Evolutionary conservation across 2,329 filamentous ascomycete genomes (phyloP), one percentile per base, ranked within the genome.

Genomic region (Arthrobotrys iridis): DNA sequence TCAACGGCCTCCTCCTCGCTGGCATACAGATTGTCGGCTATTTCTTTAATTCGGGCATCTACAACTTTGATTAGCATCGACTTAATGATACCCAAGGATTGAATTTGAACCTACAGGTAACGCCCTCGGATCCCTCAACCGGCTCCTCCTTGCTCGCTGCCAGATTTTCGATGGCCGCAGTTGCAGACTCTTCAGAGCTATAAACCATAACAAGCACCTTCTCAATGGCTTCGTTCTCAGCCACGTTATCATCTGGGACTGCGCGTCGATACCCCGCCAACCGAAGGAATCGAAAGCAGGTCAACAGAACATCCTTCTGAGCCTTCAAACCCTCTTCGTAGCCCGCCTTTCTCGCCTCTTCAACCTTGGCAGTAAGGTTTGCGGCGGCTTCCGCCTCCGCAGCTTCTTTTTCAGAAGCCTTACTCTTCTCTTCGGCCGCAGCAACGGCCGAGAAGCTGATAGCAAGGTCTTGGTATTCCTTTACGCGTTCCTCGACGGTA

Each of bases 171-270:
- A 93, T 93, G 67, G 90, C 88, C 63, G 87, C 84, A 22, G 95
- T 91, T 58, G 91, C 92, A 78, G 84, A 86, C 77, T 91, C 87
- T 79, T 94, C 91, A 50, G 92, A 92, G 48, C 88, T 88, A 82
- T 96, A 95, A 30, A 95, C 90, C 74, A 90, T 87, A 50, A 93
- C 85, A 70, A 96, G 85, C 33, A 92, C 89, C 60, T 91, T 91
- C 83, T 96, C 92, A 73, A 95, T 89, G 35, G 91, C 92, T 82
- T 89, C 88, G 82, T 89, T 92, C 84, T 94, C 91, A 68, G 93
- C 91, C 41, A 85, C 83, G 52, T 87, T 86, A 78, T 91, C 87
- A 64, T 85, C 87, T 77, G 91, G 85, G 43, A 87, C 89, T 18
- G 88, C 86, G 79, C 91, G 87, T 78, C 92, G 88, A 79, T 91